These are phyloP conservation scores for Daedalea quercina DNA, from an alignment of 768 basidiomycete species.

Conservation along the genomic window DNA sequence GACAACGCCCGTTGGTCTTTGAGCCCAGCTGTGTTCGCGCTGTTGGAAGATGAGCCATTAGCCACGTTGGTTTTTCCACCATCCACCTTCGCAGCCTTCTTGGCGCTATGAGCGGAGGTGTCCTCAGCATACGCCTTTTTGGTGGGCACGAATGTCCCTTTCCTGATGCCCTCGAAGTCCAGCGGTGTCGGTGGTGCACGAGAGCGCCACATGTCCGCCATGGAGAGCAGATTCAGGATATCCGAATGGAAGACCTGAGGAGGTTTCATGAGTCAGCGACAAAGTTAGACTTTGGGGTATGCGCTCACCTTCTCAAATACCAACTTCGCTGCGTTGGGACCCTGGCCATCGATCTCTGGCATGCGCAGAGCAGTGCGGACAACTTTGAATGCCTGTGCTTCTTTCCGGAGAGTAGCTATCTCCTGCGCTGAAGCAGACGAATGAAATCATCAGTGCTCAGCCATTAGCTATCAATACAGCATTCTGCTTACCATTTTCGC, in stretches of 20 bases:
- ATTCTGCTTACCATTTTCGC: slow-evolving; percentile 73
- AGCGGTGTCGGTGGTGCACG: slow-evolving; percentile 83
- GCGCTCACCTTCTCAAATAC: slow-evolving; percentile 77
- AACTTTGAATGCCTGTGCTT: slow-evolving; percentile 81
- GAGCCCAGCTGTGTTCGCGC: slow-evolving; percentile 31
- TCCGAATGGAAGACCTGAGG: slow-evolving; percentile 81
- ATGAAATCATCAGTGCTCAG: background rate
- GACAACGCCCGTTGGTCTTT: slow-evolving; percentile 80
- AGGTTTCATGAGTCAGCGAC: background rate
- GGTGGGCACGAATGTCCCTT: slow-evolving; percentile 49
- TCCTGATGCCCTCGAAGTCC: slow-evolving; percentile 69
- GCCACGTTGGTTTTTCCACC: slow-evolving; percentile 9
- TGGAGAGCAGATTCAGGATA: slow-evolving; percentile 80
- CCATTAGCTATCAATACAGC: no score
- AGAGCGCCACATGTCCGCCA: slow-evolving; percentile 97
- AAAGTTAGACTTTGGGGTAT: background rate
- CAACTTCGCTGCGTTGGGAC: slow-evolving; percentile 46
- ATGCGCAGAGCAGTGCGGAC: slow-evolving; percentile 67
- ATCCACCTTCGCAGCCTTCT: background rate
- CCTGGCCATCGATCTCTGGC: slow-evolving; percentile 16
- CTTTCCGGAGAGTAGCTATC: slow-evolving; percentile 83
- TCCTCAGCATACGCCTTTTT: slow-evolving; percentile 15
- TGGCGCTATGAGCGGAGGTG: background rate
- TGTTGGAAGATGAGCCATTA: slow-evolving; percentile 21
- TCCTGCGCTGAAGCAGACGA: slow-evolving; percentile 58